Conservation (phyloP, 176 grass and related monocot species). For the Cenchrus purpureus region DNA sequence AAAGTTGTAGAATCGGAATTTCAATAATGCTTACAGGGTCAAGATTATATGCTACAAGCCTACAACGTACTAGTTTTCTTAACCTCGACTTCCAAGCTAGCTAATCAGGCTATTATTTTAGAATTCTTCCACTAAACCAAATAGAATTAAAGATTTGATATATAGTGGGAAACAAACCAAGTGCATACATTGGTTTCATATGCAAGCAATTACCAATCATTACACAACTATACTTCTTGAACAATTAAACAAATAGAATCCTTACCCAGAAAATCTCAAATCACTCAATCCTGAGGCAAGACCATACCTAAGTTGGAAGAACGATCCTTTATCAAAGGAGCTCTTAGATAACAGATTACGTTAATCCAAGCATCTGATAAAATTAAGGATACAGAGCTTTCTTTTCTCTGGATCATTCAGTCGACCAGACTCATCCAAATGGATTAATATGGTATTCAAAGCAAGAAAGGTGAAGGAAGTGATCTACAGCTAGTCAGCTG, state of each 20-base stretch:
- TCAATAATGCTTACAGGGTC: background rate
- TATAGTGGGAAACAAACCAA: background rate
- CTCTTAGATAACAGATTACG: background rate
- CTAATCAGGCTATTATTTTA: background rate
- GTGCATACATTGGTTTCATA: background rate
- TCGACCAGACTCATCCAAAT: background rate
- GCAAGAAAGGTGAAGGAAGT: background rate
- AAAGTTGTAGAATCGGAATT: background rate
- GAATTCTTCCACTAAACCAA: background rate
- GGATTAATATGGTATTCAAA: background rate
- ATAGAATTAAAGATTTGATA: background rate
- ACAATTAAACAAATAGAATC: background rate
- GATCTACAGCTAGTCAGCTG: background rate
- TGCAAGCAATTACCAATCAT: slow-evolving; percentile 4
- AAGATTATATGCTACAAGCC: background rate
- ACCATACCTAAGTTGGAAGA: background rate
- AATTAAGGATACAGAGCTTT: background rate
- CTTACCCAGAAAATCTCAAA: background rate
- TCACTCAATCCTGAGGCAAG: background rate
- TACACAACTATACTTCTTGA: background rate
- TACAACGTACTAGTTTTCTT: background rate
- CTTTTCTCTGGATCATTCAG: background rate
- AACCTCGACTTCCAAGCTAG: background rate
- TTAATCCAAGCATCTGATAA: background rate
- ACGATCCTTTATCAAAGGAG: background rate